phyloP scores from a whole-genome alignment of 2,329 filamentous ascomycete species.

The Nannizzia gypsea region DNA sequence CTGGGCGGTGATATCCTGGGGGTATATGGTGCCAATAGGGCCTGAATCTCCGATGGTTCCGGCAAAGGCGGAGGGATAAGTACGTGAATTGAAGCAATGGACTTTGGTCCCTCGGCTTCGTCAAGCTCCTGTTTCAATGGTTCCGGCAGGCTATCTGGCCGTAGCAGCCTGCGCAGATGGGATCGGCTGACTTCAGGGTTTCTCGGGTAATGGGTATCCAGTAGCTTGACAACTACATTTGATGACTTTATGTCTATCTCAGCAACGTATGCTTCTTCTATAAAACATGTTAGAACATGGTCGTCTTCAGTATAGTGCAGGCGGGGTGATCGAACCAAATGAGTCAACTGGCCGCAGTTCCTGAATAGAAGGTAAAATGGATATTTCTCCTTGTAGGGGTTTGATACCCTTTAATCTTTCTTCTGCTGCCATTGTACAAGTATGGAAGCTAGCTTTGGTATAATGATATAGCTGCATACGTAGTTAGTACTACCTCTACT shows the following conservation, averaged over 20 bases:
- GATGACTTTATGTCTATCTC: slow-evolving; percentile 36
- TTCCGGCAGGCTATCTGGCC: slow-evolving; percentile 25
- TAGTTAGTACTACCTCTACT: neutral
- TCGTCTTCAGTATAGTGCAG: neutral
- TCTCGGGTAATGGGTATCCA: slow-evolving; percentile 28
- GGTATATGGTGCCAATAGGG: slow-evolving; percentile 29
- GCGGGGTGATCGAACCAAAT: slow-evolving; percentile 25
- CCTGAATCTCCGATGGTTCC: slow-evolving; percentile 23
- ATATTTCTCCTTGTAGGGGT: slow-evolving; percentile 26
- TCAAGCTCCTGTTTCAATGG: slow-evolving; percentile 13
- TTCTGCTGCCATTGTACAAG: neutral
- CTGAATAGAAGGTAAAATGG: slow-evolving; percentile 34
- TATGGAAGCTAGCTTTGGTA: neutral
- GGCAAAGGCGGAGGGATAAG: slow-evolving; percentile 33
- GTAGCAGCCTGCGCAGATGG: slow-evolving; percentile 34
- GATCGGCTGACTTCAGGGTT: slow-evolving; percentile 23
- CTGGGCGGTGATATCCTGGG: slow-evolving; percentile 12
- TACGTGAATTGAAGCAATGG: slow-evolving; percentile 27
- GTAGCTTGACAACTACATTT: slow-evolving; percentile 34
- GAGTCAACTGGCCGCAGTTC: slow-evolving; percentile 31
- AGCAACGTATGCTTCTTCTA: slow-evolving; percentile 34
- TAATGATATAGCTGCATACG: neutral
- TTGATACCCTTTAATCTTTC: slow-evolving; percentile 17
- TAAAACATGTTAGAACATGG: slow-evolving; percentile 10
- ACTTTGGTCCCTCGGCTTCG: neutral